Conservation (phyloP, 148 eudicot genomes). For the Spergularia bocconei region DNA sequence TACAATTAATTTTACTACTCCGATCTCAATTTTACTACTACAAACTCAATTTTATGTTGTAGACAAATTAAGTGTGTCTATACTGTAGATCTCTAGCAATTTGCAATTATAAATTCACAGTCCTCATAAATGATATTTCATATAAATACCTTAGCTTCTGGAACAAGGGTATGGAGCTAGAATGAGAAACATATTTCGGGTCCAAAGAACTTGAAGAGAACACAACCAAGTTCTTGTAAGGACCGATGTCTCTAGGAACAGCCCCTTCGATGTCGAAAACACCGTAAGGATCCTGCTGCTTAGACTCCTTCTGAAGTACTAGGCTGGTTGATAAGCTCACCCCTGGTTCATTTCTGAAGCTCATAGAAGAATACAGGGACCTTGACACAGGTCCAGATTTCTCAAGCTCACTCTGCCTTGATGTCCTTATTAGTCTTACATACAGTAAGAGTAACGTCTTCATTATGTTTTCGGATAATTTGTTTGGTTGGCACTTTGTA, state of each 20-base stretch:
- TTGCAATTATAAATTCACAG: no score
- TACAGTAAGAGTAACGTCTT: conserved; percentile 72
- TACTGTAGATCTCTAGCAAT: no score
- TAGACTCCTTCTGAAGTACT: conserved; percentile 55
- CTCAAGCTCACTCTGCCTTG: conserved; percentile 75
- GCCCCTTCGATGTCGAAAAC: conserved; percentile 67
- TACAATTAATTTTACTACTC: no score
- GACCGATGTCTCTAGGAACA: conserved; percentile 81
- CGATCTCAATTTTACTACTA: no score
- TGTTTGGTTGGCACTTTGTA: conserved; percentile 64
- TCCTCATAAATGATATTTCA: background rate
- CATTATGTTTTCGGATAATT: conserved; percentile 82
- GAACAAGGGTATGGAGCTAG: conserved; percentile 62
- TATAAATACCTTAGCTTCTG: conserved; percentile 67
- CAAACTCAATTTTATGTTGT: no score
- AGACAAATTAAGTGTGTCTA: no score
- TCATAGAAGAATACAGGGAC: conserved; percentile 48
- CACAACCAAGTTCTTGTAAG: conserved; percentile 80
- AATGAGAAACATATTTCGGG: conserved; percentile 63
- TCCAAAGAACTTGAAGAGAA: conserved; percentile 75
- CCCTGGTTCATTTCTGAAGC: conserved; percentile 55
- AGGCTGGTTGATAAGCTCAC: conserved; percentile 38
- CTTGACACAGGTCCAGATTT: conserved; percentile 70
- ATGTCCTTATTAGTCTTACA: conserved; percentile 65
- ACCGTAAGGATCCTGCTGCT: conserved; percentile 84